Evolutionary conservation across 805 yeast species (phyloP).

Genomic region (Lipomyces sp.): DNA sequence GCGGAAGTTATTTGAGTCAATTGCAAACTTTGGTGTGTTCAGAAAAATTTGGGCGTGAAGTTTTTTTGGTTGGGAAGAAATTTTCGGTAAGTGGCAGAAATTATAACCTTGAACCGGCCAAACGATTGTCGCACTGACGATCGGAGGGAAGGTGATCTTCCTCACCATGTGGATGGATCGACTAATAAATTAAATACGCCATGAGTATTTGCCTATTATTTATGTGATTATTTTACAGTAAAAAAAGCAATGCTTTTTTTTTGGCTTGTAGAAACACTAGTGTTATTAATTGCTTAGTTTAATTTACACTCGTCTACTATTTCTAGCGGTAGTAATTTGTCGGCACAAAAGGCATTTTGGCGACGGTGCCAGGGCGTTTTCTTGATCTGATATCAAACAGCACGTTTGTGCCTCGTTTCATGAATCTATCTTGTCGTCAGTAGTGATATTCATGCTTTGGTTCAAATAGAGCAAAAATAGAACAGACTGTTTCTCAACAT

Average conservation of each 20-base stretch:
- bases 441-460: too few species aligned
- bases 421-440: slow-evolving; percentile 58
- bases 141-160: too few species aligned
- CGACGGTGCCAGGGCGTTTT: slow-evolving; percentile 71
- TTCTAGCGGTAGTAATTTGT: slow-evolving; percentile 61
- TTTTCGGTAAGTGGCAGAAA: background rate
- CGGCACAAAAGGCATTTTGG: slow-evolving; percentile 83
- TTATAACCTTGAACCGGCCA: too few species aligned
- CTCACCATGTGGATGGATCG: too few species aligned
- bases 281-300: background rate
- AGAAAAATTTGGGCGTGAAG: too few species aligned
- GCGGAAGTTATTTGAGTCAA: background rate
- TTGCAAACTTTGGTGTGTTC: background rate
- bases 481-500: slow-evolving; percentile 49
- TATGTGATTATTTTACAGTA: background rate
- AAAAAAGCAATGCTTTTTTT: too few species aligned
- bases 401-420: slow-evolving; percentile 75
- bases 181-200: too few species aligned
- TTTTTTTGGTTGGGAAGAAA: background rate
- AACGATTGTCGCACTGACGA: too few species aligned
- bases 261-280: background rate
- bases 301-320: background rate
- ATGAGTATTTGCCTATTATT: background rate
- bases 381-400: slow-evolving; percentile 84
- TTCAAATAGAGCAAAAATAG: background rate